Evolutionary conservation across 305 asterid genomes (phyloP), one percentile per base, ranked within the genome.

Genomic region (Caryopteris hybrid): DNA sequence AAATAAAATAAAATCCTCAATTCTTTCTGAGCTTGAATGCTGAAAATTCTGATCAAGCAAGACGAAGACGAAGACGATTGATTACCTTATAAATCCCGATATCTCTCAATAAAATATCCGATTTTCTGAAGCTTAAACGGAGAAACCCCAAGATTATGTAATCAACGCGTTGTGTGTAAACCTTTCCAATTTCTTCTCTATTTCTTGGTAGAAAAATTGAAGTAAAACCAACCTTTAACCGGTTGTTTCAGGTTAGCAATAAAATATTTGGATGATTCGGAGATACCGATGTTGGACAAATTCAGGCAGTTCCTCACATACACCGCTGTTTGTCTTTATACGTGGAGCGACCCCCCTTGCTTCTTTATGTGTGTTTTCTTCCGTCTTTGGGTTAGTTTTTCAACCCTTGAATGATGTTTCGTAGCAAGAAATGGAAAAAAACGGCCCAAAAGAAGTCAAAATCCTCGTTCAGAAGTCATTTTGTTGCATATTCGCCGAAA

Each of bases 331-430:
- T 4, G 8, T 14, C 12, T 5, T 21, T 20, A 36, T 31, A 67
- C 80, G 80, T 71, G 78, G 71, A 46, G 57, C 34, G 12, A 45
- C 52, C 36, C n/a, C n/a, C n/a, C n/a, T n/a, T n/a, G n/a, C n/a
- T n/a, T n/a, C n/a, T 76, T 70, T 39, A 21, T 33, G 45, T 36
- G 45, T 38, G 25, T 65, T 51, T 64, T 58, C 48, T 48, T 4
- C 23, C n/a, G 8, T 41, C 6, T 34, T 36, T 22, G 22, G 25
- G 41, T 46, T 10, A 38, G 55, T 16, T 56, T 57, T 58, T 34
- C 39, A 46, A 36, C 23, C 21, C 27, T 17, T 6, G 54, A 25
- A 57, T 1, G 45, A 69, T n/a, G n/a, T n/a, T n/a, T n/a, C n/a
- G n/a, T n/a, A 36, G 53, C 25, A 70, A 29, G 54, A 76, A 54